Conservation (phyloP, 768 basidiomycete species). For the Coprinellus micaceus region DNA sequence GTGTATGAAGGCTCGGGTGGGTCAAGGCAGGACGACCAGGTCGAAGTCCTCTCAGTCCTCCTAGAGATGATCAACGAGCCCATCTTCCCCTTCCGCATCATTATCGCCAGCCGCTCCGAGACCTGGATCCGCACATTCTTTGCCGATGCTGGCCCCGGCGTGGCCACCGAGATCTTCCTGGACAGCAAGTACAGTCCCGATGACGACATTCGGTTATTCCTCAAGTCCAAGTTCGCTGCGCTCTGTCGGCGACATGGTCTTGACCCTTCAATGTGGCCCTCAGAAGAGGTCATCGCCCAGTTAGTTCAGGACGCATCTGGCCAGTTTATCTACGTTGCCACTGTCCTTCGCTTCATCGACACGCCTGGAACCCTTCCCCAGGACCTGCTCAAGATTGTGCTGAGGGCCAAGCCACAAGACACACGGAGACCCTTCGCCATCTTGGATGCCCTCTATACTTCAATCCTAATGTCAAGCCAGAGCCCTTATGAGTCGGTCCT, state of each 20-base stretch:
- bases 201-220: not conserved
- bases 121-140: not conserved
- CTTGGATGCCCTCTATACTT: not conserved
- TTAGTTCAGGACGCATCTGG: not conserved
- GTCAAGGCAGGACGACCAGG: not conserved
- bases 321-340: conserved; percentile 7
- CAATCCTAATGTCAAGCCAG: not conserved
- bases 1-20: not conserved
- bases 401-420: not conserved
- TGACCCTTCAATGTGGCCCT: not conserved
- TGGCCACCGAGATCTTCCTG: not conserved
- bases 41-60: not conserved
- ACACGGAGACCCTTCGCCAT: not conserved
- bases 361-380: not conserved
- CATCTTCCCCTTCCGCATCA: not conserved
- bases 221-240: not conserved
- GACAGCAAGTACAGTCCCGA: not conserved
- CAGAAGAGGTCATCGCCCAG: not conserved
- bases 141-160: too few relatives aligned
- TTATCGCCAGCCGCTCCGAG: conserved; percentile 4
- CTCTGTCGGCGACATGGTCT: not conserved
- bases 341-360: not conserved
- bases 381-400: not conserved
- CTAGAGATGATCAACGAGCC: too few relatives aligned
- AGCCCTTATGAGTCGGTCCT: not conserved